Evolutionary conservation across 257 asterid species (phyloP), one percentile per base, ranked within the genome.

Genomic region (Cynanchum wilfordii): DNA sequence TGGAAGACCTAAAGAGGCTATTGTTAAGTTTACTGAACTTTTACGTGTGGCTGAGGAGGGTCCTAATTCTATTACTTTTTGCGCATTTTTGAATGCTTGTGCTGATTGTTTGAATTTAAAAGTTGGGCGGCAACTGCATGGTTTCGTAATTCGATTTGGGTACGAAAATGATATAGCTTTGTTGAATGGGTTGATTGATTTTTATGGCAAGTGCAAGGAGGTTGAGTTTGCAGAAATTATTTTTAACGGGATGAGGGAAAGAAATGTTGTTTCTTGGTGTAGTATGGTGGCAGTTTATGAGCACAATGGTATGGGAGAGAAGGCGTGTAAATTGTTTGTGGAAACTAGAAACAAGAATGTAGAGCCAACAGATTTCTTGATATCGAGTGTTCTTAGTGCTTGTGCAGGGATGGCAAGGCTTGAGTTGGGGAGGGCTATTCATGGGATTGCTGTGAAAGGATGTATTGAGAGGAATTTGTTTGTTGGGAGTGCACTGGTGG

Each of bases 401-500:
- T 88, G 95, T 71, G 97, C 97, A 5, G 94, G 90, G 5, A 47
- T 89, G 72, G 95, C 98, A 4, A 84, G 86, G 59, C 88, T 89
- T n/a, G 97, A 91, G 70, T 77, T 88, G 38, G 96, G 98, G 65
- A 83, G 90, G 75, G 85, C 79, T 13, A 79, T 85, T 57, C 97
- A 94, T 70, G 96, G 87, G 20, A 80, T 91, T 54, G 96, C 90
- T 4, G 93, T 87, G 54, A 94, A 94, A 82, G 94, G 94, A 1
- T 84, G 93, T 74, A 57, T 91, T 27, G 93, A 87, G 54, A 81
- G 74, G 60, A 84, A 88, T 78, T 71, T 89, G 11, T 91, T 86
- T 71, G 93, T 91, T 25, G 97, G 97, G 24, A 94, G 97, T 77
- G 96, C 96, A 0, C 84, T 94, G 25, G 96, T 89, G 15, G 96